Evolutionary conservation across 2,329 filamentous ascomycete species (phyloP).

Genomic region (Thielaviopsis punctulata): DNA sequence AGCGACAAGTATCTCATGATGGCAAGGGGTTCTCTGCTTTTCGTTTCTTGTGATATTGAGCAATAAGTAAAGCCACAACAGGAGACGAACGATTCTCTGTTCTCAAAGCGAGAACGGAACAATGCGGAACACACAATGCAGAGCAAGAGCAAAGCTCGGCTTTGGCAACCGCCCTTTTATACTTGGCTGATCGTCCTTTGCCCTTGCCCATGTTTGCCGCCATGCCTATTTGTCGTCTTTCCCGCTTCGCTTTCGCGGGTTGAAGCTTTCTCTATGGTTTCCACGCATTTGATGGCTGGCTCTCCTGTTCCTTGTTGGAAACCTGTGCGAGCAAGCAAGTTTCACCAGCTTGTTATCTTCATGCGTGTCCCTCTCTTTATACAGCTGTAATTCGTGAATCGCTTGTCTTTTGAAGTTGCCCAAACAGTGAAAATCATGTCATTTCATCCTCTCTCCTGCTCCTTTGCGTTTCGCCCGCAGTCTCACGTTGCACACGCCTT

Average conservation of each 20-base stretch:
- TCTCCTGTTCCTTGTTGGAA: not conserved
- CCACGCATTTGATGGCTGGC: no score
- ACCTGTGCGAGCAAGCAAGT: not conserved
- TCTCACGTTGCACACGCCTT: not conserved
- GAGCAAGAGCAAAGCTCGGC: not conserved
- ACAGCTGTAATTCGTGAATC: no score
- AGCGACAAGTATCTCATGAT: conserved; percentile 1
- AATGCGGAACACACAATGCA: not conserved
- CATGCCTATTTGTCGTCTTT: no score
- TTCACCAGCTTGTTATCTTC: not conserved
- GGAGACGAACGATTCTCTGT: no score
- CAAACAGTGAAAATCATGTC: not conserved
- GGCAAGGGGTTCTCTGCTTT: no score
- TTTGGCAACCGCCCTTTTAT: not conserved
- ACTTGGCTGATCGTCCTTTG: not conserved
- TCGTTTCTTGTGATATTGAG: no score
- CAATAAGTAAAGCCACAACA: not conserved
- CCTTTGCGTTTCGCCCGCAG: not conserved
- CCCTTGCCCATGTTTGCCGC: no score
- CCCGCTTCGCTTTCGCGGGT: no score
- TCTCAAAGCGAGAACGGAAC: not conserved
- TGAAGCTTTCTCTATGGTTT: no score
- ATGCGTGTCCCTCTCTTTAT: not conserved
- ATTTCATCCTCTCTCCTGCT: not conserved
- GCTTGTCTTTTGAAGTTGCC: no score